Base-by-base conservation (phyloP, 2,329 filamentous ascomycete genomes). In the Sporothrix globosa region DNA sequence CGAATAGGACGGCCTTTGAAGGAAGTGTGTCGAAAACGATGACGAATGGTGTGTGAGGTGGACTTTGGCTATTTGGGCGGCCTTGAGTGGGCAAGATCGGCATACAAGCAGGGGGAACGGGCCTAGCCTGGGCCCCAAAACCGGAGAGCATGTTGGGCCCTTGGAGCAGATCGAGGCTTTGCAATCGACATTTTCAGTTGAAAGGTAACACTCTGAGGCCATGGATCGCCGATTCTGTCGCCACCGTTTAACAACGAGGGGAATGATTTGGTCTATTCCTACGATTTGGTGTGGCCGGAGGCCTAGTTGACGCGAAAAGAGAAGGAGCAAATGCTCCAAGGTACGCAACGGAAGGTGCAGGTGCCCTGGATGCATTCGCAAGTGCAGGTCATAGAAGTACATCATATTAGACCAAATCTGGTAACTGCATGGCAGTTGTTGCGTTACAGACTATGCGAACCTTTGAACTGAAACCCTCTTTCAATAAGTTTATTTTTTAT, bases 101-200 rank as follows among this genome's bases (percentile, higher is more conserved):
- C 58, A 21, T 39, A 41, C 14, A 34, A 34, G 39, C 58, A 61
- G 21, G 58, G n/a, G 39, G 58, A 17, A 61, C 39, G 58, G 58
- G 58, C 58, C 39, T 61, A 61, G 39, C 58, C 58, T 61, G 58
- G 54, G 2, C 19, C 58, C 58, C 24, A 63, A 63, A 63, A 46
- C 58, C 9, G 56, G 58, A 41, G 34, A 34, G 21, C 17, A 39
- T 39, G 58, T 39, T 46, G 39, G 58, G 44, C 39, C 21, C 19
- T 27, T 63, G 21, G 52, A 13, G n/a, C 39, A 63, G 58, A 63
- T 63, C 11, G 56, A 61, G 56, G 41, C 11, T 19, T 21, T 24
- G 56, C 56, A 44, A 60, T 60, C 56, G 56, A 61, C n/a, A 19
- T 39, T 56, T 44, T 10, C n/a, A 10, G 19, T 19, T 41, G 19